phyloP scores from a whole-genome alignment of 1,284 basidiomycete genomes.

The Leccinum cinnamomeum region DNA sequence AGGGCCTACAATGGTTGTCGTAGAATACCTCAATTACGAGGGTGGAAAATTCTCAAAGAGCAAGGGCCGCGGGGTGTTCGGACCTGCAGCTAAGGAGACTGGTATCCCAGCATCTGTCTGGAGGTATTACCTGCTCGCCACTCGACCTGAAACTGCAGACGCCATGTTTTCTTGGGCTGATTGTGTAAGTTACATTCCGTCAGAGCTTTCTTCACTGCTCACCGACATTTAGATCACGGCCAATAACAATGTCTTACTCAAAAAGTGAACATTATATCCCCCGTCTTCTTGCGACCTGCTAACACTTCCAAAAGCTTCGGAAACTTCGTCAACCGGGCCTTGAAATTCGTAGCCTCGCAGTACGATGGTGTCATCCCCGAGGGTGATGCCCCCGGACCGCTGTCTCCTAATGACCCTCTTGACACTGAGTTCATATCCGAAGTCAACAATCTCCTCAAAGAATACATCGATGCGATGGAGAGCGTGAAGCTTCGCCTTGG shows the following conservation, averaged over 20 bases:
- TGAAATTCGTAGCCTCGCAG: constrained; percentile 92
- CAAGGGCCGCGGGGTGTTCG: constrained; percentile 95
- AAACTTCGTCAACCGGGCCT: constrained; percentile 95
- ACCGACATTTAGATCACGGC: constrained; percentile 65
- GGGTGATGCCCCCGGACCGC: constrained; percentile 63
- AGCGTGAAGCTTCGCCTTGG: constrained; percentile 88
- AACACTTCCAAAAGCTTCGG: constrained; percentile 67
- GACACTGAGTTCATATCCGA: constrained; percentile 83
- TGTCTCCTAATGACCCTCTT: constrained; percentile 64
- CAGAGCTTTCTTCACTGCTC: not conserved
- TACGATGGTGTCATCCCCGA: constrained; percentile 84
- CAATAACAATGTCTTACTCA: constrained; percentile 93
- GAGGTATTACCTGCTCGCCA: constrained; percentile 95
- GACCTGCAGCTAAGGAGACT: constrained; percentile 91
- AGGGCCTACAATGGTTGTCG: constrained; percentile 3
- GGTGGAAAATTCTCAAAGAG: constrained; percentile 99
- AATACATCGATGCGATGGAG: constrained; percentile 90
- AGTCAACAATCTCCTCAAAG: constrained; percentile 77
- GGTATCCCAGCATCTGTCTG: constrained; percentile 93
- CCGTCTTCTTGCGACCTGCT: constrained; percentile 6
- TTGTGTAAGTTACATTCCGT: constrained; percentile 54
- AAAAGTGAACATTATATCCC: constrained; percentile 64
- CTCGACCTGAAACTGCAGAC: constrained; percentile 92
- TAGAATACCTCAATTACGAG: constrained; percentile 98
- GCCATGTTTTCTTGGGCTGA: constrained; percentile 98